phyloP scores from a whole-genome alignment of 768 basidiomycete genomes.

The Serendipita vermifera region DNA sequence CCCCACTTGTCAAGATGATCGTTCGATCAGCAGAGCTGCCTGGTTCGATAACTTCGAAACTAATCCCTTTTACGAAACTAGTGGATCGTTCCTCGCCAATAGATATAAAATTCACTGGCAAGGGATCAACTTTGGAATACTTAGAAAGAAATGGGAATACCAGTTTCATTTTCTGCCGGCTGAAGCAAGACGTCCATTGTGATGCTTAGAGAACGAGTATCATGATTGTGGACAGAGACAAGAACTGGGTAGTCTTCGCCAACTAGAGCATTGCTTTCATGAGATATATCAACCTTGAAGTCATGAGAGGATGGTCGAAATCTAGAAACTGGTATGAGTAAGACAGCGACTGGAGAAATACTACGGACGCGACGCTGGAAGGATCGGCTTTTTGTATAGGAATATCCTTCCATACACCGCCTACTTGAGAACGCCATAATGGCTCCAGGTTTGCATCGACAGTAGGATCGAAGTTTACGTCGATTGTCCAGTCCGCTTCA shows the following conservation, averaged over 20 bases:
- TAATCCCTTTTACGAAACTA: slow-evolving; percentile 59
- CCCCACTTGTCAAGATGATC: slow-evolving; percentile 50
- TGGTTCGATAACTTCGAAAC: slow-evolving; percentile 44
- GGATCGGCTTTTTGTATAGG: slow-evolving; percentile 36
- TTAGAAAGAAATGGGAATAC: slow-evolving; percentile 28
- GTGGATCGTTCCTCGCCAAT: slow-evolving; percentile 53
- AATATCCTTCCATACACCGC: slow-evolving; percentile 36
- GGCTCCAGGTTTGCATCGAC: slow-evolving; percentile 13
- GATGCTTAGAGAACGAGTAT: slow-evolving; percentile 55
- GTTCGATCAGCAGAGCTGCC: slow-evolving; percentile 47
- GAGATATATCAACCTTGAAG: slow-evolving; percentile 41
- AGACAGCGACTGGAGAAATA: slow-evolving; percentile 17
- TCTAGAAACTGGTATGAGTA: slow-evolving; percentile 13
- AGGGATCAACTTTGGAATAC: slow-evolving; percentile 26
- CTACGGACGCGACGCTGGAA: slow-evolving; percentile 34
- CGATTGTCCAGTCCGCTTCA: slow-evolving; percentile 53
- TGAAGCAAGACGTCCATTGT: slow-evolving; percentile 65
- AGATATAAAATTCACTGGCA: slow-evolving; percentile 37
- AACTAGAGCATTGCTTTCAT: slow-evolving; percentile 59
- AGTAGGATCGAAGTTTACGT: slow-evolving; percentile 43
- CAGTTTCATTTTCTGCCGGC: slow-evolving; percentile 62
- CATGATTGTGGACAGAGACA: slow-evolving; percentile 57
- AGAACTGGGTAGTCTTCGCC: slow-evolving; percentile 68
- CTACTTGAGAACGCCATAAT: neutral
- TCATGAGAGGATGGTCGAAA: slow-evolving; percentile 42